Conservation (phyloP, 257 asterid genomes). For the Jacaranda mimosifolia region DNA sequence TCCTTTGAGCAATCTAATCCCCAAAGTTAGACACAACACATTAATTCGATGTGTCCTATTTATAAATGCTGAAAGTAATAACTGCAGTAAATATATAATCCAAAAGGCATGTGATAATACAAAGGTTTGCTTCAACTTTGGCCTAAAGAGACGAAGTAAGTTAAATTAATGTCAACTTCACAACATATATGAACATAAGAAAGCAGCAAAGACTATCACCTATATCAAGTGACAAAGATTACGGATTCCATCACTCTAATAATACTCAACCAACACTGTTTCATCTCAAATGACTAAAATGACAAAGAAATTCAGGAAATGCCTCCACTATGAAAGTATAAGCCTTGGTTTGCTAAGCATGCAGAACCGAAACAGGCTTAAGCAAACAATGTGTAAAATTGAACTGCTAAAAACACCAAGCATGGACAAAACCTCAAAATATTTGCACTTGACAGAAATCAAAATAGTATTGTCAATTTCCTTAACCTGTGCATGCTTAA, state of each 20-base stretch:
- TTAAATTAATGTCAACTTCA: constrained; percentile 3
- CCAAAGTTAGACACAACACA: constrained; percentile 35
- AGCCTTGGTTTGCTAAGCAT: too few species aligned
- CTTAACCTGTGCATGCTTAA: too few species aligned
- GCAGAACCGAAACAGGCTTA: too few species aligned
- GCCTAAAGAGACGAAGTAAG: not conserved
- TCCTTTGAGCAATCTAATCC: constrained; percentile 94
- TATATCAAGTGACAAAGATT: not conserved
- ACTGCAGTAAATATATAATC: not conserved
- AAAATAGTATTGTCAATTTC: too few species aligned
- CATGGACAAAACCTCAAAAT: too few species aligned
- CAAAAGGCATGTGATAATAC: not conserved
- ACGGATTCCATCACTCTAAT: not conserved
- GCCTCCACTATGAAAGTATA: too few species aligned
- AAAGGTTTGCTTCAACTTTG: not conserved
- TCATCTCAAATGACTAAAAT: too few species aligned
- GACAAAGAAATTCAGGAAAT: too few species aligned
- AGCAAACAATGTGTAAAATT: too few species aligned
- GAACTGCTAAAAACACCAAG: too few species aligned
- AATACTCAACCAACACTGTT: too few species aligned
- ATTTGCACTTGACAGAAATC: too few species aligned
- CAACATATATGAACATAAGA: not conserved
- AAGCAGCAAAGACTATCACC: not conserved
- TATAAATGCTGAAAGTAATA: not conserved
- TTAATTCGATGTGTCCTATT: not conserved